Evolutionary conservation across 2,329 filamentous ascomycete species (phyloP).

Genomic region (Hypoxylon sp.): DNA sequence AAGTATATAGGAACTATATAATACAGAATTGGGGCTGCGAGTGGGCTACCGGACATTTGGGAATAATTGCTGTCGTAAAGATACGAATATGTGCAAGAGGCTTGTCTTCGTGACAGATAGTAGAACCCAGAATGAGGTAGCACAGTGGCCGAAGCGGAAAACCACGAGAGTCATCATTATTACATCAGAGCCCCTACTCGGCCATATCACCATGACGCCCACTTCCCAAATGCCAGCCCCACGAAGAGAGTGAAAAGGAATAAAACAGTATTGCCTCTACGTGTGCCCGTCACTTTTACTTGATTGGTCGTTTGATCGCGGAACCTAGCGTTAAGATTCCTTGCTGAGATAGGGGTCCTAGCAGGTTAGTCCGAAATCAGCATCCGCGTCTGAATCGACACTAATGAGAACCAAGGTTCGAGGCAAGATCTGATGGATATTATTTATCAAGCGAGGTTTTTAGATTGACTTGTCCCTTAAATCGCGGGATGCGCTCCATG

Average conservation of each 20-base stretch:
- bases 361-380: neutral
- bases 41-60: neutral
- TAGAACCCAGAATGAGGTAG: neutral
- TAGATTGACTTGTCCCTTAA: neutral
- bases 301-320: neutral
- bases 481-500: neutral
- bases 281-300: no score
- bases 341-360: neutral
- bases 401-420: neutral
- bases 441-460: neutral
- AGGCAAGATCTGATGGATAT: constrained; percentile 5
- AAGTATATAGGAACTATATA: neutral
- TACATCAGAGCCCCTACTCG: constrained; percentile 33
- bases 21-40: neutral
- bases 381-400: neutral
- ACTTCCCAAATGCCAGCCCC: neutral
- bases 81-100: neutral
- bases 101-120: neutral
- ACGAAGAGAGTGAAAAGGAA: neutral
- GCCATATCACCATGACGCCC: constrained; percentile 36
- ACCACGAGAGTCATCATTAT: constrained; percentile 36
- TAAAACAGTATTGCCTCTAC: neutral
- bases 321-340: neutral
- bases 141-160: constrained; percentile 6
- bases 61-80: neutral